Conservation (phyloP, 2,329 filamentous ascomycete species). For the Colletotrichum kahawae region DNA sequence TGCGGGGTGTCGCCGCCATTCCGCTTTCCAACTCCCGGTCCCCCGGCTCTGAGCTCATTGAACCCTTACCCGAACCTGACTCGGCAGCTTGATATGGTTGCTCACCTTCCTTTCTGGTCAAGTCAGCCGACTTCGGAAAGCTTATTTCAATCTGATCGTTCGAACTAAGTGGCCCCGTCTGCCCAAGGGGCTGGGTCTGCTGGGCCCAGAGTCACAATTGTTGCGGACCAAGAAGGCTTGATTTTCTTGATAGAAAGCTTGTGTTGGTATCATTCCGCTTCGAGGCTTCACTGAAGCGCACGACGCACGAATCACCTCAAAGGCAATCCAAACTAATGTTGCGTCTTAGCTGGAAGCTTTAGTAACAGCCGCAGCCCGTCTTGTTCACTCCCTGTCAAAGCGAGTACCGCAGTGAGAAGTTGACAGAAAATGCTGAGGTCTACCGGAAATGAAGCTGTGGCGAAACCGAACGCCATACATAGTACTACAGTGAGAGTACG, state of each 20-base stretch:
- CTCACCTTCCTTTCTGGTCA: not conserved
- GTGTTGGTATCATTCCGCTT: not conserved
- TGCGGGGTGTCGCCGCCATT: not conserved
- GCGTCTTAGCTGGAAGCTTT: not conserved
- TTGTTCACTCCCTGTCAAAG: not conserved
- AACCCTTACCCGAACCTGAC: not conserved
- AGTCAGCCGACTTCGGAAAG: not conserved
- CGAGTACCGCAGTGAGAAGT: not conserved
- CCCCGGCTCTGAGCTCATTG: not conserved
- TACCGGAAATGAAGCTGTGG: not conserved
- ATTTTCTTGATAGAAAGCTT: not conserved
- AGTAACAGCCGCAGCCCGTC: not conserved
- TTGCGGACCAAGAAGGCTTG: not conserved
- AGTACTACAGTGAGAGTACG: not conserved
- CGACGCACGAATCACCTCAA: not conserved
- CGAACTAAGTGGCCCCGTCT: not conserved
- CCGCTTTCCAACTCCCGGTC: not conserved
- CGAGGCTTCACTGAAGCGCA: not conserved
- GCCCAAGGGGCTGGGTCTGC: not conserved
- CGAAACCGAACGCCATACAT: not conserved
- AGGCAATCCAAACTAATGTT: not conserved
- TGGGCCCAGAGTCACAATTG: not conserved
- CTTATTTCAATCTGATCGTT: not conserved
- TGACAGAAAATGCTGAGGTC: not conserved
- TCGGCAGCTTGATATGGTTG: not conserved